Evolutionary conservation across 768 basidiomycete genomes (phyloP), one percentile per base, ranked within the genome.

Genomic region (Podaxis pistillaris): DNA sequence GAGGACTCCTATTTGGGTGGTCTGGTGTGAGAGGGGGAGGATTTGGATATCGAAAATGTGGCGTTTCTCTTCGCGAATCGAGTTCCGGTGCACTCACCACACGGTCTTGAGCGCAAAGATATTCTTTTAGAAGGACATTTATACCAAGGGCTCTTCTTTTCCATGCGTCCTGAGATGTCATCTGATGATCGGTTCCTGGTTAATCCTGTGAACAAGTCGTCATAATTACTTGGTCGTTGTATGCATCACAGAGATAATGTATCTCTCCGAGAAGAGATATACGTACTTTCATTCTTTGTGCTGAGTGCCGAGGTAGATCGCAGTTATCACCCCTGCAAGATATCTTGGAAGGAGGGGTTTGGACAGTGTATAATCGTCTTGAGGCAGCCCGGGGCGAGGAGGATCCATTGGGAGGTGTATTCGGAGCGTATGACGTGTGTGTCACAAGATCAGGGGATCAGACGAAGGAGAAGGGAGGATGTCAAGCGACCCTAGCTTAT

Each of bases 111-210:
- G 8, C 9, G 33, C 8, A 9, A 8, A 33, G 33, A 9, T 9
- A 9, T 9, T 33, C 33, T 33, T 9, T 33, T 33, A 33, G 33
- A 33, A 33, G 33, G 33, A 33, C 33, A 33, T 33, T 33, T 9
- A 33, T 33, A 8, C 33, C 8, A 33, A 2, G 33, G 7, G 8
- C 33, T 1, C 41, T 44, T 44, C 41, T 15, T 1, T 19, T 44
- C n/a, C 41, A 15, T 12, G 41, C 41, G 41, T 19, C 17, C 41
- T 13, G 41, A 44, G 15, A 5, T n/a, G 15, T 19, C 41, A 15
- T 44, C n/a, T 44, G 41, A 44, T 44, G 15, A 44, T 44, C 12
- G 71, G 70, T n/a, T 66, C 66, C 51, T 63, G 41, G 4, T 44
- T 13, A 17, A 19, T 8, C 41, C 15, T 15, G 41, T 15, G 41